Percentiles rank a stretch among this genome's conserved stretches.
Evolutionary conservation across 2,329 filamentous ascomycete genomes (phyloP).

Genomic region (Alternaria hordeiaustralica): DNA sequence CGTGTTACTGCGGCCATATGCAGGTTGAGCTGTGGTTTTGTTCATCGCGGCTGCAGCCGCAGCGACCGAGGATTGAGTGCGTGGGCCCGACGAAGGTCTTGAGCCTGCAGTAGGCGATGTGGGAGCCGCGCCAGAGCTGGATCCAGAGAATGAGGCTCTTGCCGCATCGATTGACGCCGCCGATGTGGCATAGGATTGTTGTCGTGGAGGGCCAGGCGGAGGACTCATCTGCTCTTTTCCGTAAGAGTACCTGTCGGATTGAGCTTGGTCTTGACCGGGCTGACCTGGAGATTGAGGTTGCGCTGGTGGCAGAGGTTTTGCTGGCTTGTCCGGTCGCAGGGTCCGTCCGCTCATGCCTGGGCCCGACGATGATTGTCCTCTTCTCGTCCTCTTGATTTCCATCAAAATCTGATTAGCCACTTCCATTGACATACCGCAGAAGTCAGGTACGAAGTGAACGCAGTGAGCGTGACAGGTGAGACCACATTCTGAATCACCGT

Average conservation of each 20-base stretch:
- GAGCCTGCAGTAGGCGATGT: slow-evolving; percentile 56
- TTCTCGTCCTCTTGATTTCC: slow-evolving; percentile 81
- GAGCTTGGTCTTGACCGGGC: slow-evolving; percentile 49
- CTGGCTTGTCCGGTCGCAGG: slow-evolving; percentile 45
- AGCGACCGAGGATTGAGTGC: slow-evolving; percentile 56
- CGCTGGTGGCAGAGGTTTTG: slow-evolving; percentile 52
- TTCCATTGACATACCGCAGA: slow-evolving; percentile 99
- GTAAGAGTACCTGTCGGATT: slow-evolving; percentile 56
- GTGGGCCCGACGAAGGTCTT: slow-evolving; percentile 55
- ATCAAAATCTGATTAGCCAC: slow-evolving; percentile 92
- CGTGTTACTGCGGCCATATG: slow-evolving; percentile 54
- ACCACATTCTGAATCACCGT: slow-evolving; percentile 72
- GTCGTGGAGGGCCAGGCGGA: slow-evolving; percentile 48
- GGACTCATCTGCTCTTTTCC: slow-evolving; percentile 52
- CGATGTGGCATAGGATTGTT: slow-evolving; percentile 50
- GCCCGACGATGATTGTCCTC: slow-evolving; percentile 63
- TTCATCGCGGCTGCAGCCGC: slow-evolving; percentile 57
- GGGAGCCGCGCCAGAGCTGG: slow-evolving; percentile 47
- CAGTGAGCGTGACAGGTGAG: slow-evolving; percentile 91
- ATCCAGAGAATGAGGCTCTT: slow-evolving; percentile 52
- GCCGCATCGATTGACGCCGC: slow-evolving; percentile 56
- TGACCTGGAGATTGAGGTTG: slow-evolving; percentile 41
- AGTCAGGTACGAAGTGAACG: slow-evolving; percentile 94
- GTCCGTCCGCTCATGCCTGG: slow-evolving; percentile 56
- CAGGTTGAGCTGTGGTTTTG: slow-evolving; percentile 49